Base-by-base conservation (phyloP, 208 protist genomes). In the Porcisia deanei region DNA sequence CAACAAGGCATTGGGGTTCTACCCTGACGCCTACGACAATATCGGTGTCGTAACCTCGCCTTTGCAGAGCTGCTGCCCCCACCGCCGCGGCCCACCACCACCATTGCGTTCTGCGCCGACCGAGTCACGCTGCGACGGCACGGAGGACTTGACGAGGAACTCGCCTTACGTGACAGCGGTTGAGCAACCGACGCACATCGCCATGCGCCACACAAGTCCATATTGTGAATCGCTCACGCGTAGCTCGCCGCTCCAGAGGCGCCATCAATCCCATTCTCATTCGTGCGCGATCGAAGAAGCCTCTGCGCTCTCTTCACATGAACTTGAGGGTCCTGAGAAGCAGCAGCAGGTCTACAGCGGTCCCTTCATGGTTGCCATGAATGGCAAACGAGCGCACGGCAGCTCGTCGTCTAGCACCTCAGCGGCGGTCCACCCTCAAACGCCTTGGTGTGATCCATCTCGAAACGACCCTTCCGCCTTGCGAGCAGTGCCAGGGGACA, bases 211-310 rank as follows among this genome's bases (percentile, higher is more conserved):
- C 25, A 41, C 85, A 12, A 85, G 87, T 73, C 76, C 81, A 7
- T 81, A 82, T 16, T 82, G 85, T 69, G 84, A 79, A 43, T 83
- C 84, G 12, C 71, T 73, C 6, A 60, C 85, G 39, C 80, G 69
- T 49, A 85, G 79, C 34, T 60, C 84, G 30, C 82, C 84, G 0
- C 18, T 76, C 47, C 79, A 49, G 37, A 57, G 58, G 9, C 12
- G n/a, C 14, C 49, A 59, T 16, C 6, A n/a, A 1, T n/a, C 10
- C 5, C 65, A 54, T 16, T 14, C 2, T 4, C 65, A 55, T 12
- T 41, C 7, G 12, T 9, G 1, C 65, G 1, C 10, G 41, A 67
- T 52, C 10, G 39, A 25, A n/a, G 63, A 52, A 18, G 20, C 16
- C 41, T 9, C 9, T 49, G 41, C 39, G 63, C 22, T 2, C 41